Percentiles rank a stretch among this genome's conserved stretches.
Conservation (phyloP, 805 yeast genomes). For the Yamadazyma tumulicola region DNA sequence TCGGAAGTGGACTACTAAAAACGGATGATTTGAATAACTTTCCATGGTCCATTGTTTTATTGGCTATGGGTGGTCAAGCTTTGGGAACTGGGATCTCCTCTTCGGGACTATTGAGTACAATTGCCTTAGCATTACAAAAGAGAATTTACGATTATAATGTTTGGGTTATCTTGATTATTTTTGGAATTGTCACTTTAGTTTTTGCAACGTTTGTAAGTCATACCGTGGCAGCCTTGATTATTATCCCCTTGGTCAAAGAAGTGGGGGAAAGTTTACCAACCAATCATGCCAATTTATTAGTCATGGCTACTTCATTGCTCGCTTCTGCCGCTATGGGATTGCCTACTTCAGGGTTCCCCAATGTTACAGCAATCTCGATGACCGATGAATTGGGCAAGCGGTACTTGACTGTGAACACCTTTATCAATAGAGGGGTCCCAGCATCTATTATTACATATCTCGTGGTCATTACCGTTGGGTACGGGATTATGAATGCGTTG, state of each 20-base stretch:
- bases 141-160: constrained; percentile 40
- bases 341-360: constrained; percentile 44
- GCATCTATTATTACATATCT: constrained; percentile 36
- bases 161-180: constrained; percentile 44
- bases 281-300: constrained; percentile 37
- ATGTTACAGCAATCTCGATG: constrained; percentile 43
- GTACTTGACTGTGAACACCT: constrained; percentile 38
- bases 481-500: constrained; percentile 35
- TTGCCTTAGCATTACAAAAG: constrained; percentile 42
- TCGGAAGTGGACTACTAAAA: constrained; percentile 48
- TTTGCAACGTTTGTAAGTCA: constrained; percentile 44
- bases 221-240: constrained; percentile 42
- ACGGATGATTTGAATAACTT: constrained; percentile 48
- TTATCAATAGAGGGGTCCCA: constrained; percentile 42
- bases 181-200: constrained; percentile 38
- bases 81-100: constrained; percentile 50
- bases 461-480: constrained; percentile 35
- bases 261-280: constrained; percentile 35
- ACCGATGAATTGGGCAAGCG: constrained; percentile 40
- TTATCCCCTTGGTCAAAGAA: constrained; percentile 40
- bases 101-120: constrained; percentile 45
- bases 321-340: constrained; percentile 46
- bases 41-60: constrained; percentile 53
- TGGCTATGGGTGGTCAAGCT: constrained; percentile 57
- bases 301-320: constrained; percentile 40